Evolutionary conservation across 371 early-diverging fungal species (phyloP), one percentile per base, ranked within the genome.

Genomic region (Vairimorpha ceranae): DNA sequence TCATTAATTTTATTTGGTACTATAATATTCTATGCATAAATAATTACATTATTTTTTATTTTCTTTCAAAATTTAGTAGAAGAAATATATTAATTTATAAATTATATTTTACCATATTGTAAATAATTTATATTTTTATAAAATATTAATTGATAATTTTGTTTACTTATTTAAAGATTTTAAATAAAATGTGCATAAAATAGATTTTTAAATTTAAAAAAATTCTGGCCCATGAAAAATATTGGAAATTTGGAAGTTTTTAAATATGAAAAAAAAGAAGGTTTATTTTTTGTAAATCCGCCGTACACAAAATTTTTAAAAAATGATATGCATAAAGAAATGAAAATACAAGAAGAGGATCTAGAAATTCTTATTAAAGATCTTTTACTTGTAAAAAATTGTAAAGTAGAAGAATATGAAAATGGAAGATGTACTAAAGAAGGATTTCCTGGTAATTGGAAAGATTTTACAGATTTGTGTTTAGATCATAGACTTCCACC

Each of bases 371-470:
- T 77, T 1, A 71, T 80, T 15, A 65, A 69, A 54, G 2, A 21
- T 25, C 0, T 70, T 0, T 60, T 80, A 27, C 52, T 52, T 2
- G 46, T 38, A 36, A 46, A 33, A 25, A 74, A 65, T 21, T 25
- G 43, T 29, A 27, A 70, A n/a, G 78, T 83, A 0, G 59, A 77
- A 58, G 85, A 83, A 76, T 85, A 83, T 72, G 33, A 21, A 8
- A 74, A 76, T 64, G 41, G 32, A 63, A 19, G 65, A 48, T 48
- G 75, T 35, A 45, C 51, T 25, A 69, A 72, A 61, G 58, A 65
- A 38, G 85, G 82, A 0, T 75, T 68, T 43, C 83, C 82, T 45
- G 74, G 78, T 3, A 77, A 80, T 67, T 82, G 79, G 80, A 43
- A 52, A 4, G 82, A 80, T 45, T 85, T 83, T 69, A 41, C 75